Percentiles rank a stretch among this genome's conserved stretches.
Conservation (phyloP, 768 basidiomycete genomes). For the Lentinus brumalis region DNA sequence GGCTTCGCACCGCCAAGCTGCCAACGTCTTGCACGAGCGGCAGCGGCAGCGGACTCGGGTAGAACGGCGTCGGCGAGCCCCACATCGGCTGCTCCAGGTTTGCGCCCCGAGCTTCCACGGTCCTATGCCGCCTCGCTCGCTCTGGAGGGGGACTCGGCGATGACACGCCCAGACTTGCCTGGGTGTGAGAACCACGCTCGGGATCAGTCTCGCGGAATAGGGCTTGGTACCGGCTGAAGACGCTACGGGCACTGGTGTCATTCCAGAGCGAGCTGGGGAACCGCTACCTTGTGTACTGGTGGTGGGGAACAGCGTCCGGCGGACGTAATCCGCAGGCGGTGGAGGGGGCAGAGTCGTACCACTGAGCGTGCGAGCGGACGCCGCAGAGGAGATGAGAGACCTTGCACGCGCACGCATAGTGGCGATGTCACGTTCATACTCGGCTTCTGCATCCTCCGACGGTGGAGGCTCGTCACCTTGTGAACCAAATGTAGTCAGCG, state of each 20-base stretch:
- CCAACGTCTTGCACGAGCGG: slow-evolving; percentile 13
- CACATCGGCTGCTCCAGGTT: slow-evolving; percentile 16
- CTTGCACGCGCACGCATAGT: slow-evolving; percentile 32
- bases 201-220: too few relatives aligned
- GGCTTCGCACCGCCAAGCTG: slow-evolving; percentile 11
- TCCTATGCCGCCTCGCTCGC: background rate
- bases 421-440: slow-evolving; percentile 54
- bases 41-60: slow-evolving; percentile 23
- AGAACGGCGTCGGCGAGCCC: slow-evolving; percentile 24
- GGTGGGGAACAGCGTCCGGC: slow-evolving; percentile 12
- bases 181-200: background rate
- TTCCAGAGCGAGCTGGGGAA: slow-evolving; percentile 16
- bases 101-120: background rate
- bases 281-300: slow-evolving; percentile 18
- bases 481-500: background rate
- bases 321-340: slow-evolving; percentile 4
- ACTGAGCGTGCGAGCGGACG: slow-evolving; percentile 5
- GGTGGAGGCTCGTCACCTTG: slow-evolving; percentile 50
- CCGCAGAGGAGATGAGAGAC: slow-evolving; percentile 7
- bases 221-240: background rate
- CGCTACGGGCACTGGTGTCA: slow-evolving; percentile 18
- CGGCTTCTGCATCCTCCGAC: slow-evolving; percentile 70
- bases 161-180: background rate
- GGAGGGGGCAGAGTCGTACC: slow-evolving; percentile 14
- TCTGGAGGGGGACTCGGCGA: slow-evolving; percentile 8